These are phyloP conservation scores for Leccinum variicolor DNA, from an alignment of 768 basidiomycete species.

Conservation along the genomic window DNA sequence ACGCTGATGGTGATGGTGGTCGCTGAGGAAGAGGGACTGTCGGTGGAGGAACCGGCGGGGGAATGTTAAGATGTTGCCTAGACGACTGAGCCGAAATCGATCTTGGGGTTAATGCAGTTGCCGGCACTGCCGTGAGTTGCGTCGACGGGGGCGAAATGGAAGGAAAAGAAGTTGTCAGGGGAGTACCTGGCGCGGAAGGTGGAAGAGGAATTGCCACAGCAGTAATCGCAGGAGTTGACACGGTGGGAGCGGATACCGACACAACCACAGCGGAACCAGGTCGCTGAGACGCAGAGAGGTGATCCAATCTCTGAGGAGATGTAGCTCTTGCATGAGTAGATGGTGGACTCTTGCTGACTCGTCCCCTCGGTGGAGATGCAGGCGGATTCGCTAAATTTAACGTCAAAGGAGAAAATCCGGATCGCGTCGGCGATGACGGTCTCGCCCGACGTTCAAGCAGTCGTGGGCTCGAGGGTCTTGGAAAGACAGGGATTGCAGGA, in stretches of 20 bases:
- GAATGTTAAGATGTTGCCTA: constrained; percentile 28
- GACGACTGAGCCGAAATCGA: constrained; percentile 12
- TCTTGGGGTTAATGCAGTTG: constrained; percentile 4
- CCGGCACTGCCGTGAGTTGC: neutral
- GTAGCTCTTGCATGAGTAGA: constrained; percentile 10
- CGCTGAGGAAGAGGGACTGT: constrained; percentile 30
- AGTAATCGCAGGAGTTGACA: constrained; percentile 2
- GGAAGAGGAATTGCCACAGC: constrained; percentile 13
- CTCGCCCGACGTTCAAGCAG: constrained; percentile 22
- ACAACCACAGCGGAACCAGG: constrained; percentile 10
- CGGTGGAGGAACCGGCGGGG: constrained; percentile 30
- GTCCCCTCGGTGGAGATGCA: constrained; percentile 15
- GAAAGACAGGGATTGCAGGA: constrained; percentile 28
- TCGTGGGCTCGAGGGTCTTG: constrained; percentile 29
- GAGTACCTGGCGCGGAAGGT: constrained; percentile 17
- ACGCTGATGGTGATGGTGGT: constrained; percentile 16
- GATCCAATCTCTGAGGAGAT: constrained; percentile 11
- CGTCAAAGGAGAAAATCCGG: constrained; percentile 28
- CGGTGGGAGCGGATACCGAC: constrained; percentile 5
- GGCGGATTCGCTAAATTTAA: constrained; percentile 21
- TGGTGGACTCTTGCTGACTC: constrained; percentile 29
- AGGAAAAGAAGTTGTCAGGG: constrained; percentile 16
- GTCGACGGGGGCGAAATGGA: neutral
- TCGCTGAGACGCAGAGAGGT: neutral
- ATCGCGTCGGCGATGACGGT: constrained; percentile 27